Conservation (phyloP, 2,329 filamentous ascomycete genomes). For the Pseudofabraea citricarpa region DNA sequence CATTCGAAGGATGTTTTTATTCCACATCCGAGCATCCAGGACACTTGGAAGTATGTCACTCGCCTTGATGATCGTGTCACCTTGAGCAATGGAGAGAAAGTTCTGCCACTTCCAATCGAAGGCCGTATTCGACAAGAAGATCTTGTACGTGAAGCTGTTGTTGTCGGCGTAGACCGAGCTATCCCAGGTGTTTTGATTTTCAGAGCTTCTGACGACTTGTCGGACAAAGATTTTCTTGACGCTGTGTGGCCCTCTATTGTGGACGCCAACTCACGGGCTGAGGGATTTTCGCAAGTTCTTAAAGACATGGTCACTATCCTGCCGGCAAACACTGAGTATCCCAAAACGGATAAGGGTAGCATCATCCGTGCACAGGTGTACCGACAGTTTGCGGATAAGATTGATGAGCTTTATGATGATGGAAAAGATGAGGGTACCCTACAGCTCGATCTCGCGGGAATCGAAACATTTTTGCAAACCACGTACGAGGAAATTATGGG, state of each 20-base stretch:
- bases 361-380: conserved; percentile 47
- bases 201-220: conserved; percentile 35
- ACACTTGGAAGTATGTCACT: conserved; percentile 40
- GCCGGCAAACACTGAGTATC: conserved; percentile 35
- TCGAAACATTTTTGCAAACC: conserved; percentile 30
- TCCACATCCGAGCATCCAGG: conserved; percentile 34
- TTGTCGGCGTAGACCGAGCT: conserved; percentile 50
- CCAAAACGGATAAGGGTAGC: conserved; percentile 48
- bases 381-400: conserved; percentile 36
- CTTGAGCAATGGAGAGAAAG: conserved; percentile 43
- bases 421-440: conserved; percentile 14
- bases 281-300: conserved; percentile 48
- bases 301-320: conserved; percentile 48
- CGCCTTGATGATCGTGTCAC: conserved; percentile 41
- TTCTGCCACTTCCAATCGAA: conserved; percentile 43
- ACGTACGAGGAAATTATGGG: conserved; percentile 11
- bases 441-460: conserved; percentile 19
- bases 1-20: conserved; percentile 40
- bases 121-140: conserved; percentile 46
- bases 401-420: conserved; percentile 36
- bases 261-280: conserved; percentile 43
- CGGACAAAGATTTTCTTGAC: conserved; percentile 40
- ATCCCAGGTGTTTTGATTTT: conserved; percentile 51
- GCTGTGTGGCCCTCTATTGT: conserved; percentile 46
- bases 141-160: conserved; percentile 49